Evolutionary conservation across 768 basidiomycete genomes (phyloP), one percentile per base, ranked within the genome.

Genomic region (Pisolithus albus): DNA sequence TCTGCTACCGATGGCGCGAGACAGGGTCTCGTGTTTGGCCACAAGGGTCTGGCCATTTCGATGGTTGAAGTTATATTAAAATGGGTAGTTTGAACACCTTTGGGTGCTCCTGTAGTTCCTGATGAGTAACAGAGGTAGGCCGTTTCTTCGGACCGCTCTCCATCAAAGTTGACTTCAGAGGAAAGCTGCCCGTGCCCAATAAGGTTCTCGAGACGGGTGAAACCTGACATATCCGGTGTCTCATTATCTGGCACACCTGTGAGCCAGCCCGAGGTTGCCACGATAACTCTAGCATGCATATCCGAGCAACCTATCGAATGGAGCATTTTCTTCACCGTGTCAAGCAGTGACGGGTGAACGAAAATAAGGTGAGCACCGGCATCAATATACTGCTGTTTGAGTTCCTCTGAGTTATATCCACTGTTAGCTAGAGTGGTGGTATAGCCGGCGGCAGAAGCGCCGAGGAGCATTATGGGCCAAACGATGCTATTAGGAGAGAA

Each of bases 21-120:
- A 34, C 32, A 34, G 10, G 32, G 32, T 34, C 32, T 34, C 32
- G 32, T 34, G 32, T 34, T 40, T 1, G 77, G 75, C 61, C 82
- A 82, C 1, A 68, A 67, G 6, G 71, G 59, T 30, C 56, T 64
- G 34, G 82, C 64, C 18, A 82, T 82, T 44, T 76, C 72, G 6
- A 84, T 58, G 46, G 84, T 72, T 8, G 81, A 72, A 1, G 77
- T 80, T 45, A 92, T 63, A 58, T 92, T 92, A 52, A 77, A 72
- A 62, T 85, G 84, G 0, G 82, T 84, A 0, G 83, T 84, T 79
- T 75, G 69, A n/a, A 81, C 78, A 6, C 79, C 89, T 66, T 92
- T 92, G 3, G 89, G 83, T 56, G 81, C 81, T 2, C 88, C 86
- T 0, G 86, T 88, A 1, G 88, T 91, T 4, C 88, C 88, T 63